These are phyloP conservation scores for Balamuthia mandrillaris DNA, from an alignment of 208 protist genomes.

Conservation along the genomic window DNA sequence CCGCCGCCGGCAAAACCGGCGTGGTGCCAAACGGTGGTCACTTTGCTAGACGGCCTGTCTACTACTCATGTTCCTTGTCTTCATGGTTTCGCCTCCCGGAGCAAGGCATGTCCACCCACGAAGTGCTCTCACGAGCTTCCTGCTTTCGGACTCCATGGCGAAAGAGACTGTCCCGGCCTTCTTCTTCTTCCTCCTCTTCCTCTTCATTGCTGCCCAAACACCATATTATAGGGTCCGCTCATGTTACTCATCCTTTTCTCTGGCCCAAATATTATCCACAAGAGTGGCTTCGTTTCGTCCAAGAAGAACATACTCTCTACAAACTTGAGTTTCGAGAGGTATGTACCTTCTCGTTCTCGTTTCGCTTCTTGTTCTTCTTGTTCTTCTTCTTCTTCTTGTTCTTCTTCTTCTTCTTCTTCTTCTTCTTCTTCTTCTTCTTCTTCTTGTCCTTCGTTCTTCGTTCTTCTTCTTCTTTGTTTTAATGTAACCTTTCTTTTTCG, in stretches of 20 bases:
- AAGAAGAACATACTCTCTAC: conserved; percentile 16
- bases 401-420: neutral
- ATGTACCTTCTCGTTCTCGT: neutral
- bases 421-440: neutral
- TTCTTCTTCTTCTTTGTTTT: neutral
- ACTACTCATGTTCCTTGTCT: conserved; percentile 12
- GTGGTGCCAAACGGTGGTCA: too few relatives aligned
- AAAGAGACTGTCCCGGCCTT: neutral
- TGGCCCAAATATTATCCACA: conserved; percentile 32
- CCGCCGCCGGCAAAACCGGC: too few relatives aligned
- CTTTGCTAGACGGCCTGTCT: too few relatives aligned
- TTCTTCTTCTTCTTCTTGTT: neutral
- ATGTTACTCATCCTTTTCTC: conserved; percentile 35
- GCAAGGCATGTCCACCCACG: conserved; percentile 26
- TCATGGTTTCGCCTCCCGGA: conserved; percentile 27
- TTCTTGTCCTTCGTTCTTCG: neutral
- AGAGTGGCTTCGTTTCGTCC: conserved; percentile 13
- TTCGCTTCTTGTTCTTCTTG: neutral
- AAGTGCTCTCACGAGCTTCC: conserved; percentile 32
- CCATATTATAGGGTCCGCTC: conserved; percentile 1
- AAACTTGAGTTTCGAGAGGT: conserved; percentile 10
- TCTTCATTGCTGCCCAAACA: neutral
- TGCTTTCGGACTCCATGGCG: conserved; percentile 9
- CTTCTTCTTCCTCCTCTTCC: neutral
- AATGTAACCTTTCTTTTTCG: neutral